Conservation (phyloP, 108 stramenopile genomes). For the Skeletonema marinoi region DNA sequence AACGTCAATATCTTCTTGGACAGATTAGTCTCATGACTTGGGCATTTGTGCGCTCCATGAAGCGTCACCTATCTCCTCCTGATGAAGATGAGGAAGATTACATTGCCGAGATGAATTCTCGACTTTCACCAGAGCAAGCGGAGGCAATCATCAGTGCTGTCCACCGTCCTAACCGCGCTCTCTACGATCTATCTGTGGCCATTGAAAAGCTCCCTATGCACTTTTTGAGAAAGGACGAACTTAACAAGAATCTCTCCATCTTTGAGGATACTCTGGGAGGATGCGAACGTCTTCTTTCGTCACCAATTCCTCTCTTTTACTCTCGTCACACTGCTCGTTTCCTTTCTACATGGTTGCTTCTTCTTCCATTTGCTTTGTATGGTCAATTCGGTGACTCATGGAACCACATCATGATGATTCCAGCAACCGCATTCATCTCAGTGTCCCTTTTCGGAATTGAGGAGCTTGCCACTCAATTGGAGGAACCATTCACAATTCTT, state of each 20-base stretch:
- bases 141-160: constrained; percentile 55
- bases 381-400: constrained; percentile 48
- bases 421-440: constrained; percentile 54
- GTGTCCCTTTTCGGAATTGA: constrained; percentile 73
- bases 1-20: constrained; percentile 11
- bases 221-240: constrained; percentile 62
- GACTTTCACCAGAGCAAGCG: constrained; percentile 41
- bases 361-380: constrained; percentile 63
- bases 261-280: constrained; percentile 48
- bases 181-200: constrained; percentile 54
- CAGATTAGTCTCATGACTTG: constrained; percentile 19
- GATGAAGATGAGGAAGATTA: constrained; percentile 45
- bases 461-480: constrained; percentile 72
- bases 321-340: constrained; percentile 69
- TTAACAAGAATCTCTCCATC: constrained; percentile 58
- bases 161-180: constrained; percentile 66
- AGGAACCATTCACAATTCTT: constrained; percentile 78
- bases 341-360: constrained; percentile 61
- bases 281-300: constrained; percentile 62
- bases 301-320: constrained; percentile 67
- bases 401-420: constrained; percentile 69
- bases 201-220: constrained; percentile 69
- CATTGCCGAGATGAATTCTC: constrained; percentile 31
- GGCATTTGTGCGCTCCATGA: constrained; percentile 42
- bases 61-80: constrained; percentile 29